Base-by-base conservation (phyloP, 2,329 filamentous ascomycete genomes). In the Cryoendolithus antarcticus region DNA sequence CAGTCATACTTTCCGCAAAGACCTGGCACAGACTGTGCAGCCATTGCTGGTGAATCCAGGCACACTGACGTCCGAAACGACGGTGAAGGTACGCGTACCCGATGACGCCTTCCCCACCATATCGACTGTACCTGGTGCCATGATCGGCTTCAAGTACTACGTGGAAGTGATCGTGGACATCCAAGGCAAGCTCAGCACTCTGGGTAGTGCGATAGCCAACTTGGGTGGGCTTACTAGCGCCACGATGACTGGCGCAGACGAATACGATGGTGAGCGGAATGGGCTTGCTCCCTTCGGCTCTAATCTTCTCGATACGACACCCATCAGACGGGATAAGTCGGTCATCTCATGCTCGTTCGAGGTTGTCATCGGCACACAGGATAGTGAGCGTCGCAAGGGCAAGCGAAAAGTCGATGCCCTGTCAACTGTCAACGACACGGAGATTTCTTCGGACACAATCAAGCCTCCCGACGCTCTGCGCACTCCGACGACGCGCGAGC, bases 131-230 rank as follows among this genome's bases (percentile, higher is more conserved):
- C 91, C 91, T 0, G 86, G 89, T 3, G 80, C 84, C 28, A 91
- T 96, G 78, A 91, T 98, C 48, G 86, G 80, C 51, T 96, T 98
- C 66, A 85, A 81, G 49, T 96, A 98, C 55, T 84, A 88, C 49
- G 73, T 95, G 12, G 91, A 98, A 60, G 84, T 95, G 2, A 80
- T 96, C 21, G 76, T 95, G 13, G 91, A 98, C 56, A 70, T 96
- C 0, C 88, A 91, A 34, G 89, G 89, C 30, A 91, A 86, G 56
- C 65, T 95, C 31, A 75, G 80, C 2, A 76, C 75, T 10, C 77
- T 86, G 46, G 80, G 86, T 52, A 72, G 77, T 32, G 48, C 45
- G 27, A 37, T 56, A 32, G 45, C 44, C 6, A 52, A 48, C 19
- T 42, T 56, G 27, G 44, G 46, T 31, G 50, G 48, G 3, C 38